A percentile compares a stretch with the other conserved stretches of the same genome.
Evolutionary conservation across 2,329 filamentous ascomycete genomes (phyloP).

Genomic region (Fusarium tjaetaba): DNA sequence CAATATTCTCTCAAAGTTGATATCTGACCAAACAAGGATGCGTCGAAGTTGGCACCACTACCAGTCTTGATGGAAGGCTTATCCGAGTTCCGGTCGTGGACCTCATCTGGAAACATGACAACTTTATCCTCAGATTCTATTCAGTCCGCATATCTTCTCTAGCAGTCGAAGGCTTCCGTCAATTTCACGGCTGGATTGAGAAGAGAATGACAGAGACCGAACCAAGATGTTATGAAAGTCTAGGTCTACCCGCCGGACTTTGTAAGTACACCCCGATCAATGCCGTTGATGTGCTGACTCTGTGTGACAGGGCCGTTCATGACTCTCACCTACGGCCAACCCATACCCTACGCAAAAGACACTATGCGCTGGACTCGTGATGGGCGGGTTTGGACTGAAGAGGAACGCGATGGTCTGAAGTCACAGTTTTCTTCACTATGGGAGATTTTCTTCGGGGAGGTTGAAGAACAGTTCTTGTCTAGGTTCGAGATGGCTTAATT

Average conservation of each 20-base stretch:
- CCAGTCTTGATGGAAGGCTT: neutral
- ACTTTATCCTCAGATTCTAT: no score
- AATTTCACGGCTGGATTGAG: no score
- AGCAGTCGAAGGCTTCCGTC: no score
- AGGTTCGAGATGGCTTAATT: neutral
- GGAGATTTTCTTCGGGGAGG: neutral
- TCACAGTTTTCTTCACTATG: neutral
- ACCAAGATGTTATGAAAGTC: no score
- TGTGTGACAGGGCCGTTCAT: neutral
- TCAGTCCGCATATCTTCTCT: no score
- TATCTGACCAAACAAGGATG: neutral
- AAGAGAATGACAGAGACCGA: no score
- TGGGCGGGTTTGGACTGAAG: neutral
- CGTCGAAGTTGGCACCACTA: neutral
- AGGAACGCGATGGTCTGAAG: neutral
- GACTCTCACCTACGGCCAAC: neutral
- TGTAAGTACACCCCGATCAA: no score
- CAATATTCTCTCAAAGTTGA: accelerated
- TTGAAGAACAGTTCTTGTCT: neutral
- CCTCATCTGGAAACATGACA: no score
- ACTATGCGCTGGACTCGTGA: neutral
- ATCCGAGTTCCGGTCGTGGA: no score
- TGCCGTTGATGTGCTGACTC: neutral
- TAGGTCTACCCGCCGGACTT: no score
- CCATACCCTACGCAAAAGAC: neutral